These are phyloP conservation scores for Paraleonurus japonicus DNA, from an alignment of 257 asterid genomes.

Conservation along the genomic window DNA sequence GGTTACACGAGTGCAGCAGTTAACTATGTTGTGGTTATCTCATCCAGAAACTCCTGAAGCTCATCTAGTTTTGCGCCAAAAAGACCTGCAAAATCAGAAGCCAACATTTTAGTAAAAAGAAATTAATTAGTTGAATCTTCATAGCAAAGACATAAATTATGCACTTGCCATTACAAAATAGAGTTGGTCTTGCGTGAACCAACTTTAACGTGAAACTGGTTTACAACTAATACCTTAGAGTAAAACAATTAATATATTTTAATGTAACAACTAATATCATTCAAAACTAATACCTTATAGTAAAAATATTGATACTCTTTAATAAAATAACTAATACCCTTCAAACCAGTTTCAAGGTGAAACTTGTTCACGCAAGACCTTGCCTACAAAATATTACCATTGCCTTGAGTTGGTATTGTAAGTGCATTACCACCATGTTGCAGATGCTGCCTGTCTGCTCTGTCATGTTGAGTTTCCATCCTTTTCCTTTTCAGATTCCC, in stretches of 20 bases:
- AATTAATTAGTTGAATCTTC: not conserved
- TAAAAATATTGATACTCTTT: too few species aligned
- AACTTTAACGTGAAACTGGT: too few species aligned
- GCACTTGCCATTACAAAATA: not conserved
- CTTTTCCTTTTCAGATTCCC: conserved; percentile 46
- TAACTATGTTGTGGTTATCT: conserved; percentile 17
- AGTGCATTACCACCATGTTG: conserved; percentile 22
- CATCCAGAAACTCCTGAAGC: conserved; percentile 50
- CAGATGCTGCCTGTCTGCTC: conserved; percentile 26
- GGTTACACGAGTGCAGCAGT: not conserved
- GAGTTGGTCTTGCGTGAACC: not conserved
- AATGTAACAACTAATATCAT: too few species aligned
- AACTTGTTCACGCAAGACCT: too few species aligned
- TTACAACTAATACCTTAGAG: too few species aligned
- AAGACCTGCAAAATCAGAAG: conserved; percentile 40
- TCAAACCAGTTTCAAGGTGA: too few species aligned
- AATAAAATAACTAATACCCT: too few species aligned
- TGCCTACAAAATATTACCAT: conserved; percentile 25
- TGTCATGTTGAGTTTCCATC: conserved; percentile 29
- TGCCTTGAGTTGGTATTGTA: conserved; percentile 22
- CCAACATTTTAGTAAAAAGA: conserved; percentile 18
- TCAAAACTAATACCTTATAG: too few species aligned
- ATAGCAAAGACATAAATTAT: not conserved
- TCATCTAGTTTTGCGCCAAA: conserved; percentile 41
- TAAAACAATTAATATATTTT: too few species aligned